A percentile compares a stretch with the other conserved stretches of the same genome.
phyloP scores from a whole-genome alignment of 192 early-diverging fungal genomes.

The Coemansia sp. region DNA sequence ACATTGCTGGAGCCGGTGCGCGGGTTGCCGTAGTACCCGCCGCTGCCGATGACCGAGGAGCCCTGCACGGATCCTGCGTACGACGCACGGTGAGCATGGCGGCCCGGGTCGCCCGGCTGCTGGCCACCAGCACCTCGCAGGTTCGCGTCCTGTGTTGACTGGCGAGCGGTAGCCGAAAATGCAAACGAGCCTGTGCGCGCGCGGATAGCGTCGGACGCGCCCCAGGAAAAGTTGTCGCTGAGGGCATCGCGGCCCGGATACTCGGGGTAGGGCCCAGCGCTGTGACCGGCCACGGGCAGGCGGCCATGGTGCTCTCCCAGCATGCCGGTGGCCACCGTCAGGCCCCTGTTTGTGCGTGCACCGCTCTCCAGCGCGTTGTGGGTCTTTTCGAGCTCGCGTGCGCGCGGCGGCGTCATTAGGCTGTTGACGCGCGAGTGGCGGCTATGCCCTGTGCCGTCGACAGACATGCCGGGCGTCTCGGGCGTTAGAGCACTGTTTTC shows the following conservation, averaged over 20 bases:
- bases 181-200: conserved; percentile 36
- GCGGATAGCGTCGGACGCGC: conserved; percentile 12
- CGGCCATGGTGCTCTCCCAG: not conserved
- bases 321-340: not conserved
- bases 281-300: conserved; percentile 4
- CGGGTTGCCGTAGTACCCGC: conserved; percentile 4
- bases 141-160: conserved; percentile 20
- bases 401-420: conserved; percentile 39
- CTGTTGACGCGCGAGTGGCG: conserved; percentile 35
- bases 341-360: conserved; percentile 2
- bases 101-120: conserved; percentile 8
- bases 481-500: conserved; percentile 11
- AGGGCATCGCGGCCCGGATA: conserved; percentile 8
- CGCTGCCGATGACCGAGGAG: conserved; percentile 29
- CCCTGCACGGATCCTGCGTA: conserved; percentile 27
- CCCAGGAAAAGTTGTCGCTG: conserved; percentile 45
- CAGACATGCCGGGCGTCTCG: conserved; percentile 22
- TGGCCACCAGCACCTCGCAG: too few species aligned
- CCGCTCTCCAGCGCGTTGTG: conserved; percentile 38
- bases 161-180: conserved; percentile 1
- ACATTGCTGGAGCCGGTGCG: conserved; percentile 33
- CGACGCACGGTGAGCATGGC: conserved; percentile 27
- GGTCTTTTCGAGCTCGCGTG: conserved; percentile 29
- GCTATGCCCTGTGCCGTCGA: not conserved
- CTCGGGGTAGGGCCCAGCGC: conserved; percentile 2